Conservation (phyloP, 1,139 yeast species). For the Candida freyschussii region DNA sequence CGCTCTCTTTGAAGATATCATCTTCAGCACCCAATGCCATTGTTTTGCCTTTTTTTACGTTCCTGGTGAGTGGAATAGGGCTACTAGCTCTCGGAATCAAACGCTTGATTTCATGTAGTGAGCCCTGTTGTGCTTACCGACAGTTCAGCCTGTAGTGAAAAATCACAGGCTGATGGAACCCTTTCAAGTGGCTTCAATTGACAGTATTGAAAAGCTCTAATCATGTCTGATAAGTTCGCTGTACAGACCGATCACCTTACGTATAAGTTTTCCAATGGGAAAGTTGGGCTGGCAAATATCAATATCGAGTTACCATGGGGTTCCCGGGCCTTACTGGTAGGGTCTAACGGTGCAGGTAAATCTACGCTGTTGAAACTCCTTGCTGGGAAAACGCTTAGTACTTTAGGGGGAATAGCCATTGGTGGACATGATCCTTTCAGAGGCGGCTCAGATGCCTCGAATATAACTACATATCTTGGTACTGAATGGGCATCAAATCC, state of each 20-base stretch:
- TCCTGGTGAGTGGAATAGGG: slow-evolving; percentile 9
- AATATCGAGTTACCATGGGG: slow-evolving; percentile 60
- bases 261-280: slow-evolving; percentile 64
- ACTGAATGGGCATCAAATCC: slow-evolving; percentile 98
- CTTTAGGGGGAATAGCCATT: slow-evolving; percentile 56
- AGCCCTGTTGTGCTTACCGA: too few species aligned
- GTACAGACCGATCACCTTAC: slow-evolving; percentile 63
- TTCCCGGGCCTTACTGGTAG: slow-evolving; percentile 72
- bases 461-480: slow-evolving; percentile 83
- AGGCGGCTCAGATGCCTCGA: slow-evolving; percentile 39
- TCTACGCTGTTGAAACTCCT: slow-evolving; percentile 77
- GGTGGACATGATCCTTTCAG: slow-evolving; percentile 87
- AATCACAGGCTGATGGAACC: too few species aligned
- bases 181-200: too few species aligned
- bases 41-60: too few species aligned
- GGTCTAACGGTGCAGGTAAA: slow-evolving; percentile 98
- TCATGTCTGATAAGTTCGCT: slow-evolving; percentile 31
- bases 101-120: too few species aligned
- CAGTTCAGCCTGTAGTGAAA: too few species aligned
- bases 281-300: slow-evolving; percentile 66
- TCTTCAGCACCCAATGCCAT: slow-evolving; percentile 30
- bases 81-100: too few species aligned
- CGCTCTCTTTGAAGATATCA: slow-evolving; percentile 30
- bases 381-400: slow-evolving; percentile 88
- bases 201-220: not conserved